These are phyloP conservation scores for Aspergillus campestris DNA, from an alignment of 495 filamentous ascomycete genomes.

Conservation along the genomic window DNA sequence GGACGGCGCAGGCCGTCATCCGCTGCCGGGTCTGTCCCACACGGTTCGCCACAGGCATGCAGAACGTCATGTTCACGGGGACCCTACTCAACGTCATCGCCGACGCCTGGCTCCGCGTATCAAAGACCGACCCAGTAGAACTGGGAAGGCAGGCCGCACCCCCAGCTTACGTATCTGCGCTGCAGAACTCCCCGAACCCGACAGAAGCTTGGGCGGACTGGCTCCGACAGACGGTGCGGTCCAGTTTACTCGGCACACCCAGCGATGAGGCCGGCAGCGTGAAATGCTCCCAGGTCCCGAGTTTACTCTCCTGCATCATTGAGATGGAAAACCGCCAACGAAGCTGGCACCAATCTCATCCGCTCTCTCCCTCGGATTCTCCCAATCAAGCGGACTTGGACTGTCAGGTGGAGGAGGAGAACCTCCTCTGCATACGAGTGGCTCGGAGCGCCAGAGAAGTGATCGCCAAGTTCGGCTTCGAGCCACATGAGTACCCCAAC, in stretches of 20 bases:
- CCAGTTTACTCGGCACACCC: constrained; percentile 27
- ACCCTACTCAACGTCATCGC: constrained; percentile 55
- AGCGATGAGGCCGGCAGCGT: constrained; percentile 13
- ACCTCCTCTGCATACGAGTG: constrained; percentile 31
- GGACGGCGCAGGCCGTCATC: constrained; percentile 48
- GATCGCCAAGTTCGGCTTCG: constrained; percentile 34
- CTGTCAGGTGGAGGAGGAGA: constrained; percentile 17
- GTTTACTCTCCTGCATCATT: constrained; percentile 27
- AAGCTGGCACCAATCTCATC: constrained; percentile 30
- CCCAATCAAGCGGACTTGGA: neutral
- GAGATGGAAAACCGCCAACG: constrained; percentile 37
- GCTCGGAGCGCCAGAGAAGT: constrained; percentile 30
- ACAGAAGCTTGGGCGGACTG: constrained; percentile 28
- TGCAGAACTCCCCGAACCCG: constrained; percentile 20
- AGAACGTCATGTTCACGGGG: constrained; percentile 60
- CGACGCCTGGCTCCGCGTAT: constrained; percentile 44
- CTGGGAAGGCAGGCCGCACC: constrained; percentile 30
- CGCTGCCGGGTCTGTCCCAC: constrained; percentile 50
- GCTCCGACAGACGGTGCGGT: constrained; percentile 32
- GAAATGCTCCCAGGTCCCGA: constrained; percentile 18
- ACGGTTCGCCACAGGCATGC: constrained; percentile 37
- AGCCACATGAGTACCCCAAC: constrained; percentile 31
- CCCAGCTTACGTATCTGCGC: constrained; percentile 19
- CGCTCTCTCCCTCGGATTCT: constrained; percentile 2
- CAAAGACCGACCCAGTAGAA: constrained; percentile 24